A percentile compares a stretch with the other conserved stretches of the same genome.
phyloP scores from a whole-genome alignment of 805 yeast genomes.

The Metschnikowia similis region DNA sequence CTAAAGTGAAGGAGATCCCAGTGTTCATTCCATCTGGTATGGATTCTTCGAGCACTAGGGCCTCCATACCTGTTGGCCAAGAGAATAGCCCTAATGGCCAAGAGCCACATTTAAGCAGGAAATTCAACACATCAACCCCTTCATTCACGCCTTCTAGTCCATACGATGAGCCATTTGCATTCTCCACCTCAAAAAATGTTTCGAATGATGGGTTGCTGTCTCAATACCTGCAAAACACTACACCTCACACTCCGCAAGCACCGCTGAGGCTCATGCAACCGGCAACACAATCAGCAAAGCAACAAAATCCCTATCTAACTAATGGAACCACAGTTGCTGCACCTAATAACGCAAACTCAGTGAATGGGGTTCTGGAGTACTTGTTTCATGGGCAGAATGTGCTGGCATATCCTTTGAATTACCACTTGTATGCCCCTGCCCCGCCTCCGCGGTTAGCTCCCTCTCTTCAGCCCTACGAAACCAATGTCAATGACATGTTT shows the following conservation, averaged over 20 bases:
- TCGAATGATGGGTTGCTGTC: constrained; percentile 6
- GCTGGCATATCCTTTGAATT: constrained; percentile 54
- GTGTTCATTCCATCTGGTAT: constrained; percentile 45
- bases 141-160: constrained; percentile 34
- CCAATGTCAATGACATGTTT: constrained; percentile 65
- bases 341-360: constrained; percentile 8
- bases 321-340: constrained; percentile 6
- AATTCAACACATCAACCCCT: constrained; percentile 38
- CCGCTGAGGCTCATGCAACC: constrained; percentile 11
- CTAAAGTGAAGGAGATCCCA: constrained; percentile 45
- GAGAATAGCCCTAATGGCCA: constrained; percentile 12
- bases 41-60: constrained; percentile 8
- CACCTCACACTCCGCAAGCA: constrained; percentile 11
- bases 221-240: constrained; percentile 10
- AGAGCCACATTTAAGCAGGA: constrained; percentile 13
- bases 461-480: constrained; percentile 65
- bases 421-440: constrained; percentile 85
- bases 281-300: constrained; percentile 12
- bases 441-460: constrained; percentile 70
- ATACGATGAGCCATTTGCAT: constrained; percentile 9
- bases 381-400: constrained; percentile 13
- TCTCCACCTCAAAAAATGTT: constrained; percentile 1
- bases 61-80: constrained; percentile 2
- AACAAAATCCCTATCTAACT: constrained; percentile 23
- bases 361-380: constrained; percentile 9